Base-by-base conservation (phyloP, 2,329 filamentous ascomycete genomes). In the Aspergillus versicolor region DNA sequence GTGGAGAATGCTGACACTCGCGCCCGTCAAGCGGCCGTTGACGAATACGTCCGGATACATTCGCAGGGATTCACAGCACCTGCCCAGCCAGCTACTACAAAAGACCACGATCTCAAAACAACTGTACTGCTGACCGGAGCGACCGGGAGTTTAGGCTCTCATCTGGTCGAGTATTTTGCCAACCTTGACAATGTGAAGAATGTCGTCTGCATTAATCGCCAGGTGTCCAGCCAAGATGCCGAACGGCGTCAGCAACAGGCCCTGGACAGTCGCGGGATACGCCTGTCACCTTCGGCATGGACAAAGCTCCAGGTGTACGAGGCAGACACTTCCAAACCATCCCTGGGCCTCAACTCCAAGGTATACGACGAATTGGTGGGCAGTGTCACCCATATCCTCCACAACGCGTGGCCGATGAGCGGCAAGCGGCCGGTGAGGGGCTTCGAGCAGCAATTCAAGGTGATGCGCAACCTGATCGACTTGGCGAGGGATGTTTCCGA, bases 141-240 rank as follows among this genome's bases (percentile, higher is more conserved):
- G 2, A 75, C 75, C 0, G 75, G 76, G 2, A 73, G 70, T 53
- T 52, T 78, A 6, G 75, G 76, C 1, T 70, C 68, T 4, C 73
- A 77, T 58, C 47, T 77, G 4, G 71, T 80, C 4, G 68, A 76
- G 21, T 56, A 68, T 13, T 56, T 76, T 13, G 69, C 72, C 1
- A 51, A 56, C 1, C 68, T 72, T 3, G 60, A 66, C 2, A 42
- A 63, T 17, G 66, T 76, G 8, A 60, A 64, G 24, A 65, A 34
- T 1, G 69, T 80, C 0, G 60, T 82, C 7, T 83, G 81, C 57
- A 63, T 84, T 17, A 84, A 83, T 63, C 74, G 80, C 2, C 62
- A 7, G 3, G 13, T 12, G 13, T 15, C 15, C 12, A 51, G 57
- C 24, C 55, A 49, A 13, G 53, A 53, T 4, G 45, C 60, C 5